Evolutionary conservation across 495 filamentous ascomycete species (phyloP).

Genomic region (Penicillium bovifimosum): DNA sequence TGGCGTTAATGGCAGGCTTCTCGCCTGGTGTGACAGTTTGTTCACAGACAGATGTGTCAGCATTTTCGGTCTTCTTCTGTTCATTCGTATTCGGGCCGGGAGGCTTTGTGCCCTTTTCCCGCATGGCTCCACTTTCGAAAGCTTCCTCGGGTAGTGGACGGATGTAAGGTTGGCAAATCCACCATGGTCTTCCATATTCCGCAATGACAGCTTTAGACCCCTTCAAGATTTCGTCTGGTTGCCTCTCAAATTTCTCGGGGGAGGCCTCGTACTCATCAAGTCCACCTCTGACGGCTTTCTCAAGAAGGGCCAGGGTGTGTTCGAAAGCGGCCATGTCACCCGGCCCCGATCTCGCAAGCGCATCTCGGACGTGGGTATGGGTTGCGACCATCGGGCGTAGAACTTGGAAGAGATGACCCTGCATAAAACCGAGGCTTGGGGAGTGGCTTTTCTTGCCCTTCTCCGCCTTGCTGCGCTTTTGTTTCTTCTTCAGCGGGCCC

Average conservation of each 20-base stretch:
- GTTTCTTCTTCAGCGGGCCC: conserved; percentile 55
- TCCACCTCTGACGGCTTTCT: conserved; percentile 65
- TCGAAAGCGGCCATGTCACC: conserved; percentile 71
- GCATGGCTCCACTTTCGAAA: conserved; percentile 70
- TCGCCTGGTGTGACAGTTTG: conserved; percentile 10
- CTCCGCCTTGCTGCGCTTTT: conserved; percentile 39
- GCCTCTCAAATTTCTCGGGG: conserved; percentile 48
- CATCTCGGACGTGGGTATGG: conserved; percentile 77
- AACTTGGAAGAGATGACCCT: conserved; percentile 89
- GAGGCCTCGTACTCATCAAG: conserved; percentile 65
- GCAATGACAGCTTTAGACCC: conserved; percentile 62
- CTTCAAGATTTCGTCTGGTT: conserved; percentile 32
- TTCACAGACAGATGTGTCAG: conserved; percentile 11
- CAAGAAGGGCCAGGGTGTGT: conserved; percentile 58
- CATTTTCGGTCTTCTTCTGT: conserved; percentile 14
- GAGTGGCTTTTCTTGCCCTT: conserved; percentile 47
- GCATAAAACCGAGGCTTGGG: conserved; percentile 77
- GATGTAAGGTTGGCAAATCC: conserved; percentile 88
- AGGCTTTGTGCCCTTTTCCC: conserved; percentile 54
- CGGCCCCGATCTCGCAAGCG: conserved; percentile 58
- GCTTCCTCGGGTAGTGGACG: conserved; percentile 87
- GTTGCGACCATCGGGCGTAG: conserved; percentile 70
- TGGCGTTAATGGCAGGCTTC: conserved; percentile 9
- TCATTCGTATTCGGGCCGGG: conserved; percentile 15
- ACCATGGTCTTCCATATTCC: conserved; percentile 75